These are phyloP conservation scores for Gliomastix tumulicola DNA, from an alignment of 2,329 filamentous ascomycete species.

Conservation along the genomic window DNA sequence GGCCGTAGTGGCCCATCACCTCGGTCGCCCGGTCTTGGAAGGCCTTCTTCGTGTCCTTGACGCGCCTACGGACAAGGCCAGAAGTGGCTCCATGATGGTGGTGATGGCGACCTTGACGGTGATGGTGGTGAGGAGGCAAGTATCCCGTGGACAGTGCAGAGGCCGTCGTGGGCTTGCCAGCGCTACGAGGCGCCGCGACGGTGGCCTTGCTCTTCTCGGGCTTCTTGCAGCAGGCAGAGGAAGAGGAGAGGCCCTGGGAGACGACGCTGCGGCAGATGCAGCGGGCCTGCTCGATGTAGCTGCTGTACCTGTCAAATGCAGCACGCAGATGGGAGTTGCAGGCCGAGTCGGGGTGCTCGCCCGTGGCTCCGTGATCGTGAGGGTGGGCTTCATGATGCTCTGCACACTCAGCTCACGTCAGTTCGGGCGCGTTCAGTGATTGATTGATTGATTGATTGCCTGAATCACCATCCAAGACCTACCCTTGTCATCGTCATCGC, in stretches of 20 bases:
- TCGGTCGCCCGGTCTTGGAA: too few species aligned
- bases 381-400: slow-evolving; percentile 7
- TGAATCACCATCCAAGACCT: slow-evolving; percentile 9
- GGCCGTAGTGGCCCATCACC: too few species aligned
- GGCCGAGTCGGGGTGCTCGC: slow-evolving; percentile 9
- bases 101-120: too few species aligned
- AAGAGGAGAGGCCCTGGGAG: slow-evolving; percentile 5
- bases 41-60: too few species aligned
- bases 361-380: slow-evolving; percentile 11
- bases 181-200: too few species aligned
- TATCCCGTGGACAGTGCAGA: too few species aligned
- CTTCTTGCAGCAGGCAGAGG: slow-evolving; percentile 7
- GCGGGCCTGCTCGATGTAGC: slow-evolving; percentile 14
- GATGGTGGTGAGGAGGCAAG: too few species aligned
- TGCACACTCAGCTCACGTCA: background rate
- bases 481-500: slow-evolving; percentile 11
- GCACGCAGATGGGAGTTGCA: slow-evolving; percentile 12
- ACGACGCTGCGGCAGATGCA: slow-evolving; percentile 17
- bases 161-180: too few species aligned
- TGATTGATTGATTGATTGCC: background rate
- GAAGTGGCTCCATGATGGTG: too few species aligned
- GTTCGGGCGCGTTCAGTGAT: background rate
- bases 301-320: slow-evolving; percentile 14
- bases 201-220: background rate
- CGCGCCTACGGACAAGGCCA: too few species aligned